These are phyloP conservation scores for Paramecium pentaurelia DNA, from an alignment of 73 alveolate genomes.

Conservation along the genomic window DNA sequence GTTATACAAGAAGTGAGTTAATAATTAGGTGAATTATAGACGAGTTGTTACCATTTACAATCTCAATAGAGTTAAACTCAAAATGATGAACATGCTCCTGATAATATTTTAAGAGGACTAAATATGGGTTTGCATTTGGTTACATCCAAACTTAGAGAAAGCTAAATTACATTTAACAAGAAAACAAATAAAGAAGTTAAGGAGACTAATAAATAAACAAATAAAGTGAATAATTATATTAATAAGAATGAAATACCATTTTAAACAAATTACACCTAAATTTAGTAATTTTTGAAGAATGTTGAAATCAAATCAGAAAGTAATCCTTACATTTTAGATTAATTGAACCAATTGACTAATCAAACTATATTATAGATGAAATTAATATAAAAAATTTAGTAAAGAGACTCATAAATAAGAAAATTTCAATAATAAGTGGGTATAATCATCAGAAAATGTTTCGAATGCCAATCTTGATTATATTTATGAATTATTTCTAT, in stretches of 20 bases:
- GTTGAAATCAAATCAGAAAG: neutral
- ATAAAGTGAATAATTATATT: neutral
- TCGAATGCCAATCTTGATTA: neutral
- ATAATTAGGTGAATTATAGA: neutral
- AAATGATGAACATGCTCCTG: conserved; percentile 30
- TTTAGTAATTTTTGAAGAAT: neutral
- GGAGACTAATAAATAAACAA: neutral
- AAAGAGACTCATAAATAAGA: neutral
- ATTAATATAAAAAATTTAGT: neutral
- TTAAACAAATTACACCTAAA: neutral
- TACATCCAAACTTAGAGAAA: neutral
- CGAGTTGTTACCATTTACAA: neutral
- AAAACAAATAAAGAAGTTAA: neutral
- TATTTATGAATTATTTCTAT: neutral
- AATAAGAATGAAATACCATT: neutral
- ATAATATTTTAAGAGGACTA: neutral
- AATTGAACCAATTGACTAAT: neutral
- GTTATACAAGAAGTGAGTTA: neutral
- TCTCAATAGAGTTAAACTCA: neutral
- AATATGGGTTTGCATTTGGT: conserved; percentile 22
- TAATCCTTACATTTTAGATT: neutral
- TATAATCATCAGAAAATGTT: neutral
- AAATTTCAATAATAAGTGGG: neutral
- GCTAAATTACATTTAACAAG: neutral
- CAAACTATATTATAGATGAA: neutral